Evolutionary conservation across 1,284 basidiomycete genomes (phyloP), one percentile per base, ranked within the genome.

Genomic region (Athelia psychrophila): DNA sequence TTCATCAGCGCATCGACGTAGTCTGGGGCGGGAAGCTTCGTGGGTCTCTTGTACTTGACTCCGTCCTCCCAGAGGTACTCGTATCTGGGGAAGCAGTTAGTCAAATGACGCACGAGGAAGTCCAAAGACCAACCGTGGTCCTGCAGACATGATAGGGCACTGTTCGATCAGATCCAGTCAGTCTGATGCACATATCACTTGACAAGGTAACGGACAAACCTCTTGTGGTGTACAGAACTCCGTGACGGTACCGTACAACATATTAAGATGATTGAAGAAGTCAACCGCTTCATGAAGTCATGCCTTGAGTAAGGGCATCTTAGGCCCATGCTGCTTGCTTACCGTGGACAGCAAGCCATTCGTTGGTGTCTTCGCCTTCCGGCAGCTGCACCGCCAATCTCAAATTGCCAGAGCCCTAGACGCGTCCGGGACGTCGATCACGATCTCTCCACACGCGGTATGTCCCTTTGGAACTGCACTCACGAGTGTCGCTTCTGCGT

Each of bases 31-130:
- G 92, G 84, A 20, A 98, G 82, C 65, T 95, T 95, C 3, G 94
- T 94, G n/a, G 94, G 94, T 56, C 86, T 87, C 71, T 91, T 95
- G 79, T 89, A 96, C 58, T 84, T 89, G 50, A 86, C 80, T 16
- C 94, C 93, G 63, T 98, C 97, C 70, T 99, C 96, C 96, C 97
- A 99, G 25, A 98, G 86, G 71, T 98, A 99, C 70, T 99, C 97
- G 68, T 94, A 96, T 61, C 93, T 93, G 65, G 45, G 49, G 40
- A 35, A 18, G 36, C 48, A 16, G 16, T 52, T 44, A 25, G 30
- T 33, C 32, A 12, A 35, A n/a, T 12, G 33, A 35, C 33, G 33
- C 10, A 35, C 10, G 12, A 35, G n/a, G n/a, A 12, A 35, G 12
- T n/a, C 33, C 23, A 27, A 20, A 18, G 15, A 72, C 82, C 60